Base-by-base conservation (phyloP, 1,284 basidiomycete genomes). In the Bjerkandera adusta region DNA sequence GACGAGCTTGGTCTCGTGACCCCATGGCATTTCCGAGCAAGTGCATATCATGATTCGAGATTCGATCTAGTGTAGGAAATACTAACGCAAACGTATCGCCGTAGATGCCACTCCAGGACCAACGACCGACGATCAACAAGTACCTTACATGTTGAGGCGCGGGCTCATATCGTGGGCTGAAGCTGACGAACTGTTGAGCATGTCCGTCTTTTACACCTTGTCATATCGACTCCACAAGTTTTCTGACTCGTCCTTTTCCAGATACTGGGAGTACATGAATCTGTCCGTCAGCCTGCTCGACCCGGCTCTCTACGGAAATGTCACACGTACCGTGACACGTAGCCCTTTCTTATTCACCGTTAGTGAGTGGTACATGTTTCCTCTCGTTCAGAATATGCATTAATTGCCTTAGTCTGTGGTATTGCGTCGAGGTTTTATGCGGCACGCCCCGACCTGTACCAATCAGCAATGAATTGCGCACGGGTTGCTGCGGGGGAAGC, bases 301-400 rank as follows among this genome's bases (percentile, higher is more conserved):
- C 57, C 84, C 84, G 6, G 69, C 73, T 16, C 70, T 90, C 10
- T 88, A 90, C 1, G 79, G 85, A 11, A 82, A 83, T 48, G 76
- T 74, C 52, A 85, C 83, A 13, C 79, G 79, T 59, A 12, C 24
- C 6, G 36, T 37, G 4, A 74, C 76, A 67, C 77, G 87, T 13
- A 88, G 85, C 51, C 83, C 87, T 0, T 89, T 91, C 66, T 62
- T 91, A 40, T 91, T 90, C 64, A 89, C 88, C 30, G 85, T 85
- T 44, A 79, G 86, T 89, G 57, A 77, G 86, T 79, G 10, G 8
- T 18, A 8, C 15, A 32, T 22, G 8, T 20, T 25, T 12, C 35
- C 29, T 40, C 13, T 18, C 26, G 25, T 43, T 29, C 16, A 34
- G 10, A 12, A 2, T 6, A 39, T 52, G 39, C 33, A 43, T 21